These are phyloP conservation scores for Fusarium paranaense DNA, from an alignment of 2,329 filamentous ascomycete species.

Conservation along the genomic window DNA sequence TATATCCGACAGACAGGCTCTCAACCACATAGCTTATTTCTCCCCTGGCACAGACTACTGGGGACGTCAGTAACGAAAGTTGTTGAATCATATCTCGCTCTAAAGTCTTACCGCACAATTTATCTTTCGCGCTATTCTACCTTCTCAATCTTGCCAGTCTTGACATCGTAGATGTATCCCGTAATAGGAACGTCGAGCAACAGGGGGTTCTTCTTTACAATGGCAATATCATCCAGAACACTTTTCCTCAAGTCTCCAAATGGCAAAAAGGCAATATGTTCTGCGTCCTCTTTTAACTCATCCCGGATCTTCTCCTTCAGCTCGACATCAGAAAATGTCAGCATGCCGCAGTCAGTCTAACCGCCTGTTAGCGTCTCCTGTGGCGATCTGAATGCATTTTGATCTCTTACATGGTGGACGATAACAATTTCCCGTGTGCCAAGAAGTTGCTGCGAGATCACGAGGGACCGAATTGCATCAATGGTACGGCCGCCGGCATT, in stretches of 20 bases:
- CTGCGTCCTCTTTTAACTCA: background rate
- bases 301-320: background rate
- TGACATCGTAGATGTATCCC: background rate
- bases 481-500: background rate
- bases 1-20: background rate
- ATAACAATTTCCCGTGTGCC: background rate
- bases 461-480: background rate
- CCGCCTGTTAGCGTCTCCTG: background rate
- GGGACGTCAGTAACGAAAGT: background rate
- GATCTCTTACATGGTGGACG: background rate
- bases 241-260: background rate
- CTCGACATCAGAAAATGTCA: background rate
- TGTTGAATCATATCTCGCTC: background rate
- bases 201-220: background rate
- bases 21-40: background rate
- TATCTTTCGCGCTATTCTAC: background rate
- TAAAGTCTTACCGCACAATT: background rate
- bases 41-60: background rate
- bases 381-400: accelerated
- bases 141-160: background rate
- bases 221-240: background rate
- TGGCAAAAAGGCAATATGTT: background rate
- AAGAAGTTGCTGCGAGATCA: background rate
- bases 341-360: background rate
- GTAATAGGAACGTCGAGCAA: background rate